Percentiles rank a stretch among this genome's conserved stretches.
These are phyloP conservation scores for Dothideomycetidae sp. DNA, from an alignment of 2,329 filamentous ascomycete genomes.

Conservation along the genomic window DNA sequence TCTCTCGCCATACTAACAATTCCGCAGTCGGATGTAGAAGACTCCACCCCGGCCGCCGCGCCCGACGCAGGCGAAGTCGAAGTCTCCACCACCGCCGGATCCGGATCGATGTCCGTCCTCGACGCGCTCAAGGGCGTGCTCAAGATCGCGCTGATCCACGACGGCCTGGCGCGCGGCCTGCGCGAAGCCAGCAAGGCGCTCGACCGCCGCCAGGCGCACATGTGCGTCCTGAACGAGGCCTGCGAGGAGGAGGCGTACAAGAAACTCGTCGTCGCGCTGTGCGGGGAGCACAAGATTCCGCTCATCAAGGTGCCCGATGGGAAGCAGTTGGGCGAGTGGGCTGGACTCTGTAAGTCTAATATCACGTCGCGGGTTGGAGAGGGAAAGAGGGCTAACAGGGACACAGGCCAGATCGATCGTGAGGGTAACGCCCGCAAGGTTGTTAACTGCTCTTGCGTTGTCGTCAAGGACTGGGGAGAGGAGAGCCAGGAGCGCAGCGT, in stretches of 20 bases:
- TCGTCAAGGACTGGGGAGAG: conserved; percentile 99
- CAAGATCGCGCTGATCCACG: conserved; percentile 98
- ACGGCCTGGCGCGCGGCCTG: conserved; percentile 95
- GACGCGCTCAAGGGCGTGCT: conserved; percentile 98
- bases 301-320: conserved; percentile 99
- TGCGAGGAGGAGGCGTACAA: conserved; percentile 99
- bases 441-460: conserved; percentile 99
- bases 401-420: conserved; percentile 84
- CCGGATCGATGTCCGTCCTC: conserved; percentile 82
- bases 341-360: conserved; percentile 80
- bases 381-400: conserved; percentile 11
- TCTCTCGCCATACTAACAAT: background rate
- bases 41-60: conserved; percentile 72
- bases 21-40: conserved; percentile 98
- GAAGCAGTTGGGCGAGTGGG: conserved; percentile 99
- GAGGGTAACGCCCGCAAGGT: conserved; percentile 99
- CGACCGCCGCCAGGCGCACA: conserved; percentile 96
- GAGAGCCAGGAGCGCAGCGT: conserved; percentile 97
- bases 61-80: conserved; percentile 67
- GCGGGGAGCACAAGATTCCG: conserved; percentile 99
- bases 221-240: conserved; percentile 99
- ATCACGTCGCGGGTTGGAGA: background rate
- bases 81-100: conserved; percentile 76
- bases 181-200: conserved; percentile 98
- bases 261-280: conserved; percentile 98